Base-by-base conservation (phyloP, 2,329 filamentous ascomycete species). In the Penicillium hordei region DNA sequence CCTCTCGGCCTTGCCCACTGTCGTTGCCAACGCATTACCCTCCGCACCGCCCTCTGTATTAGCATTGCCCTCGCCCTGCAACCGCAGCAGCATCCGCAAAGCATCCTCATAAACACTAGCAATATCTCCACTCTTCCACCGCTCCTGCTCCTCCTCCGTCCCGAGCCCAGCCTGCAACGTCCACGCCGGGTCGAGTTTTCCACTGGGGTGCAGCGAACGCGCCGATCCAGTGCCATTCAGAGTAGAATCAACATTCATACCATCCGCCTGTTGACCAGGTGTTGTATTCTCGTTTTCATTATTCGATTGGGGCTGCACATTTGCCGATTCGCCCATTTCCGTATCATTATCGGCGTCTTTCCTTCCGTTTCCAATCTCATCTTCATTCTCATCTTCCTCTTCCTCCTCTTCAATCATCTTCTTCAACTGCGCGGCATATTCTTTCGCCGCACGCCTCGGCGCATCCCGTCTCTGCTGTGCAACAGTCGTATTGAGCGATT, bases 381-480 rank as follows among this genome's bases (percentile, higher is more conserved):
- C 77, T 85, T 88, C 7, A 89, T 87, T 76, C 89, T 87, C 59
- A 82, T 90, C 53, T 23, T 71, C 72, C 45, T 78, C 73, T 25
- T 74, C 70, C 25, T 79, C 76, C 27, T 69, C 69, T 31, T 69
- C 63, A n/a, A 80, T 61, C 33, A 67, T 68, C 36, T 62, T 64
- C 42, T 60, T 67, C 60, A 80, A 60, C 36, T 70, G 58, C 36
- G 75, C 70, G 17, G 68, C 70, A 64, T 77, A 79, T 23, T 60
- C 64, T 54, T 66, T 70, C 25, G 79, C 78, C 21, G 78, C 78
- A 25, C 70, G 67, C 6, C 59, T 65, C 1, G 79, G 79, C 52
- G 78, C 77, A 56, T 78, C 75, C 29, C 79, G 70, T 55, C 79
- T 68, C 62, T 81, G 63, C 58, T 79, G 74, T 44, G 78, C 78